A percentile compares a stretch with the other conserved stretches of the same genome.
Evolutionary conservation across 108 stramenopile species (phyloP).

Genomic region (Cyclotella kingstonii): DNA sequence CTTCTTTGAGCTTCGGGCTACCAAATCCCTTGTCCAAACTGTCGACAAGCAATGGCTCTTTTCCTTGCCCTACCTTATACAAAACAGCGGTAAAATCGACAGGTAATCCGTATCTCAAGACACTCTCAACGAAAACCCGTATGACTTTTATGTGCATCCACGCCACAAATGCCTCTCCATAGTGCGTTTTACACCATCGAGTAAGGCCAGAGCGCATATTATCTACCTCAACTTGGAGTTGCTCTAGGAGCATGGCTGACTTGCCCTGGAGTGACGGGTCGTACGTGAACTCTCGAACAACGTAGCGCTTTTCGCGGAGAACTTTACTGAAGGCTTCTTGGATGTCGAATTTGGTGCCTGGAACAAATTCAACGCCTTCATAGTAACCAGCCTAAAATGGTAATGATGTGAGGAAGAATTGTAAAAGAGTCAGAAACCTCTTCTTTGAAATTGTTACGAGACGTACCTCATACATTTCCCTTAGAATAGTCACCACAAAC

Average conservation of each 20-base stretch:
- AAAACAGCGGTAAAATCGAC: conserved; percentile 92
- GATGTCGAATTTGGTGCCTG: conserved; percentile 86
- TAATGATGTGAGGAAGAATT: background rate
- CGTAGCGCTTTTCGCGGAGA: conserved; percentile 90
- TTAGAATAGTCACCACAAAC: conserved; percentile 90
- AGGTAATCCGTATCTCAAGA: conserved; percentile 95
- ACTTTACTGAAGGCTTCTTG: conserved; percentile 78
- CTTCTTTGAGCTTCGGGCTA: conserved; percentile 28
- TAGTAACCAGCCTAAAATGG: conserved; percentile 74
- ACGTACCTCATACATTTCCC: conserved; percentile 78
- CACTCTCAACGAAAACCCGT: conserved; percentile 95
- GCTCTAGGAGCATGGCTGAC: conserved; percentile 73
- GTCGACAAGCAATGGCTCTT: conserved; percentile 60
- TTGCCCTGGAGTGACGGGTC: conserved; percentile 81
- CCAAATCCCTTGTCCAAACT: conserved; percentile 82
- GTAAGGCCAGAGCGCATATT: conserved; percentile 84
- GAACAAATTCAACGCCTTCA: conserved; percentile 84
- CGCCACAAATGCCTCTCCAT: conserved; percentile 93
- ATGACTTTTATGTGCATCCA: conserved; percentile 99
- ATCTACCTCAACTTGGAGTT: conserved; percentile 86
- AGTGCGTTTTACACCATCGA: conserved; percentile 98
- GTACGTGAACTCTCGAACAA: conserved; percentile 85
- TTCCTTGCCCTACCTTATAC: conserved; percentile 78
- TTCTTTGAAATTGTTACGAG: background rate
- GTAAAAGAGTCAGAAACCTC: background rate